Percentiles rank a stretch among this genome's conserved stretches.
phyloP scores from a whole-genome alignment of 495 filamentous ascomycete species.

The Peziza echinospora region DNA sequence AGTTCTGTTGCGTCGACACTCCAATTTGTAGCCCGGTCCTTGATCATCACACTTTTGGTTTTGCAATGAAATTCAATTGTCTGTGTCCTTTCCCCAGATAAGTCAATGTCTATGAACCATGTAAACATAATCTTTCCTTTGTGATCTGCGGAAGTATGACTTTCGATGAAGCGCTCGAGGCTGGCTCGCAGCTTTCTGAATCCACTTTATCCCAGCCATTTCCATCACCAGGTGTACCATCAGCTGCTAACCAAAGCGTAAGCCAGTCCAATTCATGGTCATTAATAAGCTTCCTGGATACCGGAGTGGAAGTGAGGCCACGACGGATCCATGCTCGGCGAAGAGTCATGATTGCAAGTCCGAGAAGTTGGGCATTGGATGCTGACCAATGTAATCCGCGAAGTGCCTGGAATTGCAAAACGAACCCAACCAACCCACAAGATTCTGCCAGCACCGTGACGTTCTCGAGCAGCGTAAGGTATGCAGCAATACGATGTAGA shows the following conservation, averaged over 20 bases:
- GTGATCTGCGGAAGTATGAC: not conserved
- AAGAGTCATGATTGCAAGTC: conserved; percentile 8
- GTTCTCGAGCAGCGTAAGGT: too few species aligned
- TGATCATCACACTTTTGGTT: not conserved
- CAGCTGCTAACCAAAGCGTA: not conserved
- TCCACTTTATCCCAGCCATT: not conserved
- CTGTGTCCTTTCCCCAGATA: not conserved
- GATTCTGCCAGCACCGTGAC: not conserved
- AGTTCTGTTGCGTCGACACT: not conserved
- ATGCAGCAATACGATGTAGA: too few species aligned
- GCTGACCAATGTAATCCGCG: conserved; percentile 10
- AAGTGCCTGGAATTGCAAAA: conserved; percentile 17
- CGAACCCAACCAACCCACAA: conserved; percentile 9
- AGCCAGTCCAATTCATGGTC: conserved; percentile 17
- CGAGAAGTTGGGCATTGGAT: conserved; percentile 9
- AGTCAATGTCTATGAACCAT: not conserved
- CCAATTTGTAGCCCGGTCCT: too few species aligned
- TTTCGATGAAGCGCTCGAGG: too few species aligned
- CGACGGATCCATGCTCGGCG: conserved; percentile 10
- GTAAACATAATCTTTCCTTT: not conserved
- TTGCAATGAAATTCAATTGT: not conserved
- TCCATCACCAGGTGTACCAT: not conserved
- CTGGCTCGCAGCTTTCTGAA: too few species aligned
- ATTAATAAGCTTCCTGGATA: not conserved
- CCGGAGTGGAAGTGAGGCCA: conserved; percentile 2